phyloP scores from a whole-genome alignment of 352 stramenopile species.

The Thraustotheca clavata region DNA sequence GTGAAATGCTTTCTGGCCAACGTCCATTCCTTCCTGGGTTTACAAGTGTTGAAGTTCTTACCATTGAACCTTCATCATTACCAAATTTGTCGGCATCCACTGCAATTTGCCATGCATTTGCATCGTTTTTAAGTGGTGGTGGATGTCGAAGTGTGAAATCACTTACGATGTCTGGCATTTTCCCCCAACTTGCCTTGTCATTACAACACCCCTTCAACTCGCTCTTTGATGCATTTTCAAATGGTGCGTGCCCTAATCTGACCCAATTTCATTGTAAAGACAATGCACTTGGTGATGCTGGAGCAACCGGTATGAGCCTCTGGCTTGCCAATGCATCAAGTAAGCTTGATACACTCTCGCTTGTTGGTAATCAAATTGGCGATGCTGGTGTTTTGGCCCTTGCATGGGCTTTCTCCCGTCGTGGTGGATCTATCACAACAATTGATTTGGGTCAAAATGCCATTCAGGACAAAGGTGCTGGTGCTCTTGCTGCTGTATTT shows the following conservation, averaged over 20 bases:
- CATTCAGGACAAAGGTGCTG: conserved; percentile 3
- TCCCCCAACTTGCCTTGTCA: no score
- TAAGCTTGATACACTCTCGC: conserved; percentile 11
- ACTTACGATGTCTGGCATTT: conserved; percentile 15
- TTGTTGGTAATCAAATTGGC: conserved; percentile 11
- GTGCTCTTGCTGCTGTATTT: conserved; percentile 17
- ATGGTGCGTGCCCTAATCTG: conserved; percentile 14
- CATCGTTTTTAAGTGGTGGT: conserved; percentile 6
- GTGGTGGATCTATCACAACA: background rate
- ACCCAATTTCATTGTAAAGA: conserved; percentile 1
- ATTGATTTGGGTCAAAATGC: conserved; percentile 11
- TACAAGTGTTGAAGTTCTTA: conserved; percentile 15
- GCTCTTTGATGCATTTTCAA: conserved; percentile 14
- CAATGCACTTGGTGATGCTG: conserved; percentile 10
- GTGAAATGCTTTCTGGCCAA: conserved; percentile 21
- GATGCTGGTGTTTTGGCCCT: conserved; percentile 17
- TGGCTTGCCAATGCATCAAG: conserved; percentile 15
- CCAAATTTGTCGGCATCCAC: conserved; percentile 1
- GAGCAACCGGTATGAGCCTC: conserved; percentile 17
- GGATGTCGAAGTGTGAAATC: conserved; percentile 18
- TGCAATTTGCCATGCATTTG: conserved; percentile 18
- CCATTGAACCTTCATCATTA: background rate
- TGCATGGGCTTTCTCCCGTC: conserved; percentile 15
- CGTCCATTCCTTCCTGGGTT: conserved; percentile 18
- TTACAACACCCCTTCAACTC: no score